Percentiles rank a stretch among this genome's conserved stretches.
Conservation (phyloP, 2,329 filamentous ascomycete genomes). For the Colletotrichum orbiculare region DNA sequence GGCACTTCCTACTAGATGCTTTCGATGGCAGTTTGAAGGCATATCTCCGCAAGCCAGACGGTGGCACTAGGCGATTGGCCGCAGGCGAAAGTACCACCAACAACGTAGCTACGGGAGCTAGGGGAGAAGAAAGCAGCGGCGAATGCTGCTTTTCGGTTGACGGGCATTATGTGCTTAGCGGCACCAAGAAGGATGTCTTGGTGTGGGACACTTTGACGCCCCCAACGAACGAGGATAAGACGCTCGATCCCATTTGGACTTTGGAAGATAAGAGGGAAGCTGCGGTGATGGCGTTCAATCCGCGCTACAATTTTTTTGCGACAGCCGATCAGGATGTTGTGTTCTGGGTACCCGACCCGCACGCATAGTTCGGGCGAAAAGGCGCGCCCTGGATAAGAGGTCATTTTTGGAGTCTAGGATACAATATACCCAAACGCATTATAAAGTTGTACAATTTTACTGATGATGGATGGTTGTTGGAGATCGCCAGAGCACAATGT, state of each 20-base stretch:
- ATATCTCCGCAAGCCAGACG: constrained; percentile 72
- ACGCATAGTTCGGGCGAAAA: constrained; percentile 50
- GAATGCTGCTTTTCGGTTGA: constrained; percentile 93
- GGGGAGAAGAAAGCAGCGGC: constrained; percentile 68
- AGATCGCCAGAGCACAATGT: no score
- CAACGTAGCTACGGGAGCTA: constrained; percentile 54
- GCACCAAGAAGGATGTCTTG: constrained; percentile 77
- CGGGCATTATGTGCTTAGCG: constrained; percentile 87
- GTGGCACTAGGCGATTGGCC: constrained; percentile 62
- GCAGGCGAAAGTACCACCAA: constrained; percentile 59
- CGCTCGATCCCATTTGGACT: constrained; percentile 71
- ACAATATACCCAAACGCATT: constrained; percentile 23
- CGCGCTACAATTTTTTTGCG: constrained; percentile 90
- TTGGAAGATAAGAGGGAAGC: constrained; percentile 75
- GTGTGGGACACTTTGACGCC: constrained; percentile 85
- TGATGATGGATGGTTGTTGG: no score
- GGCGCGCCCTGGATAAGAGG: background rate
- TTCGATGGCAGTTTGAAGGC: constrained; percentile 85
- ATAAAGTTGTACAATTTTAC: background rate
- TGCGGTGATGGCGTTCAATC: constrained; percentile 87
- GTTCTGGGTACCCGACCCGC: constrained; percentile 81
- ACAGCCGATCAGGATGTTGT: constrained; percentile 87
- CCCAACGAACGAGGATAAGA: constrained; percentile 61
- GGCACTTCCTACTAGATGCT: constrained; percentile 93
- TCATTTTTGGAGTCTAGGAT: constrained; percentile 26